Conservation (phyloP, 179 eudicot species). For the Pouteria campechiana region DNA sequence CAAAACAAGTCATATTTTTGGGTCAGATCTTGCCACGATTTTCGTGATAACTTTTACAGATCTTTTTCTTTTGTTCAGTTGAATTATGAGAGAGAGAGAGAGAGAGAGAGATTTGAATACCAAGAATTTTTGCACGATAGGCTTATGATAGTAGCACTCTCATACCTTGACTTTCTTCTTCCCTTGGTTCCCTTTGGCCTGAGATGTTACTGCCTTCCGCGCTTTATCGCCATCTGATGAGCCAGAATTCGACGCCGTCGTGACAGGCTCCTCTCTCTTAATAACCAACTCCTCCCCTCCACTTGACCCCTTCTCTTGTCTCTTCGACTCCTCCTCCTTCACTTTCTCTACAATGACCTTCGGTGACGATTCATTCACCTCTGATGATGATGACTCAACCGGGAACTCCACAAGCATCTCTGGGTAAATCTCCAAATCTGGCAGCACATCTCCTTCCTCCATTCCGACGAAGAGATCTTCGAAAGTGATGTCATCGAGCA, state of each 20-base stretch:
- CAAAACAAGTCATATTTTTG: too few relatives aligned
- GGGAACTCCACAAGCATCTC: conserved; percentile 75
- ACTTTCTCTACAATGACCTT: conserved; percentile 5
- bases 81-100: conserved; percentile 9
- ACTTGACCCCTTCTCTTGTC: conserved; percentile 1
- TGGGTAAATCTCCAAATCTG: conserved; percentile 90
- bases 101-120: neutral
- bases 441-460: conserved; percentile 42
- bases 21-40: too few relatives aligned
- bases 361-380: conserved; percentile 12
- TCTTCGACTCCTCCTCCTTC: neutral
- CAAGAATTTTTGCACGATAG: too few relatives aligned
- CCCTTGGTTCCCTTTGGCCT: conserved; percentile 28
- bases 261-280: conserved; percentile 13
- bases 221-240: conserved; percentile 18
- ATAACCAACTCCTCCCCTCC: conserved; percentile 20
- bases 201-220: conserved; percentile 24
- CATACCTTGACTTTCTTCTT: conserved; percentile 80
- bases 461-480: conserved; percentile 66
- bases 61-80: too few relatives aligned
- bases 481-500: conserved; percentile 67
- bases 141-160: too few relatives aligned
- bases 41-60: too few relatives aligned
- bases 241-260: conserved; percentile 8
- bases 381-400: conserved; percentile 31